Conservation (phyloP, 805 yeast species). For the Starmerella sirachaensis region DNA sequence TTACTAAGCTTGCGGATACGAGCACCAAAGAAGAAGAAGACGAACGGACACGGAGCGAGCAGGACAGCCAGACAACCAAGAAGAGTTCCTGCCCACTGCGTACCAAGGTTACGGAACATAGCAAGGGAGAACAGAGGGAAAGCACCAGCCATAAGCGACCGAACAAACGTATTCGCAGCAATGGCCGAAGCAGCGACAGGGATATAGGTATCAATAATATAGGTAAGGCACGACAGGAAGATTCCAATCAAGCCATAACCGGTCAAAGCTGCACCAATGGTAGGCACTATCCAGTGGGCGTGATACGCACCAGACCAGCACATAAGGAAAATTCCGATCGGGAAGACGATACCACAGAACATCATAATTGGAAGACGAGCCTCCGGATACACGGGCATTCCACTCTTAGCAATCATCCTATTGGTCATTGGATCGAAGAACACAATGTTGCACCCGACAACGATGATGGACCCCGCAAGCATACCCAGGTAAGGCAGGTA, state of each 20-base stretch:
- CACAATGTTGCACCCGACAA: constrained; percentile 46
- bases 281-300: constrained; percentile 56
- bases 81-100: constrained; percentile 44
- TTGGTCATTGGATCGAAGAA: constrained; percentile 44
- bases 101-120: constrained; percentile 40
- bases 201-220: constrained; percentile 49
- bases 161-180: constrained; percentile 50
- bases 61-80: constrained; percentile 40
- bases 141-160: constrained; percentile 48
- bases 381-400: constrained; percentile 60
- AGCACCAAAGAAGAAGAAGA: constrained; percentile 41
- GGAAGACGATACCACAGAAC: constrained; percentile 56
- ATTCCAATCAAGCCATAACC: constrained; percentile 44
- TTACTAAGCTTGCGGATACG: constrained; percentile 17
- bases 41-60: constrained; percentile 45
- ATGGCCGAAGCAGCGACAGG: constrained; percentile 50
- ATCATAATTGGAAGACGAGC: constrained; percentile 69
- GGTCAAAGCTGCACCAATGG: constrained; percentile 43
- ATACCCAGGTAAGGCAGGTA: constrained; percentile 73
- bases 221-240: constrained; percentile 49
- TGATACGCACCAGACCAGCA: constrained; percentile 75
- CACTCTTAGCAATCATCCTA: constrained; percentile 38
- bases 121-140: constrained; percentile 49
- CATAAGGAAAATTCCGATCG: constrained; percentile 74
- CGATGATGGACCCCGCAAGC: constrained; percentile 47